Evolutionary conservation across 1,139 yeast genomes (phyloP), one percentile per base, ranked within the genome.

Genomic region (Candida frijolesensis): DNA sequence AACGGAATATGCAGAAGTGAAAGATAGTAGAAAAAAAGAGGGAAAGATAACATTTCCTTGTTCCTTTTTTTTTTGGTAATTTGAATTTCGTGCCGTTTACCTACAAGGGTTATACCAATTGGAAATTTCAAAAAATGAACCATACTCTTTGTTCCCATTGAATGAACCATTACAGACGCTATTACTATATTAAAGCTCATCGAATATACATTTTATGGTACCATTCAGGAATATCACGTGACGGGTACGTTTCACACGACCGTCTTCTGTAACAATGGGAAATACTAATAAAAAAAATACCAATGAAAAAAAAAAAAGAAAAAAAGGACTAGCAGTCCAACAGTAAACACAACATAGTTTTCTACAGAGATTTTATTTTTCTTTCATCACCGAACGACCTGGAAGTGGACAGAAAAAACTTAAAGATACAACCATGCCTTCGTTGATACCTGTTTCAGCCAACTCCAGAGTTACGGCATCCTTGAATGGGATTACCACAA

Each of bases 371-470:
- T 30, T 30, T 30, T 30, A 30, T 30, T 30, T 30, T 30, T 30
- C 3, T 30, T 30, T 30, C 11, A 12, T 27, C 45, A 25, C 22
- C 16, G 33, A 47, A 43, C 44, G 46, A 33, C 16, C 42, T 32
- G 41, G 45, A 15, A 18, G 14, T 4, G 19, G 14, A n/a, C 29
- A 38, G 22, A 22, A 38, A 38, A 22, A 38, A 38, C n/a, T 12
- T 22, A 10, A 7, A 10, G n/a, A 22, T 38, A 22, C 14, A 38
- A 19, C 14, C 10, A 42, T 42, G 45, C 45, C 45, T 33, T 42
- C 45, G 14, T 33, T 42, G 22, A 19, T 18, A 15, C 68, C 70
- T n/a, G 56, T 66, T 16, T 57, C 66, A 43, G 56, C 50, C 33
- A 61, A 53, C 48, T 58, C 60, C 30, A 59, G 54, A 51, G 59